Evolutionary conservation across 2,329 filamentous ascomycete species (phyloP).

Genomic region (Penicillium crustosum): DNA sequence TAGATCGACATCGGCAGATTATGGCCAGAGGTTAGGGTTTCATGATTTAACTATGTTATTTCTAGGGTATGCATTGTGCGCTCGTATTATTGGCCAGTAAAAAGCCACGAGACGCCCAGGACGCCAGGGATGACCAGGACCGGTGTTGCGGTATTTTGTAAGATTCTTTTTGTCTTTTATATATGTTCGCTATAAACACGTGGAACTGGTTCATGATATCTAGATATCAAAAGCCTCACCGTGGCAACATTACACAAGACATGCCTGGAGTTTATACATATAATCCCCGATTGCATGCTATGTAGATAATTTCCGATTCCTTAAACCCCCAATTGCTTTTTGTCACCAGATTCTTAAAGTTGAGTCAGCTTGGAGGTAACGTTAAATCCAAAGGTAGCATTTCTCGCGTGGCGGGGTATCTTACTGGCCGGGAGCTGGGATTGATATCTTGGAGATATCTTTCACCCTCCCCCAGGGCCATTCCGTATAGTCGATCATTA

Average conservation of each 20-base stretch:
- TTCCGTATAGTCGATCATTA: conserved; percentile 2
- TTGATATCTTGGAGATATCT: background rate
- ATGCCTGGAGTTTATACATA: background rate
- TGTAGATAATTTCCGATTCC: background rate
- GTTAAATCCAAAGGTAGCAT: conserved; percentile 3
- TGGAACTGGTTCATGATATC: background rate
- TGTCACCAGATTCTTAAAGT: background rate
- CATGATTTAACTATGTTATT: conserved; percentile 2
- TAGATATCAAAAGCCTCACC: background rate
- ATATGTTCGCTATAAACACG: background rate
- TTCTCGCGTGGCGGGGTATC: background rate
- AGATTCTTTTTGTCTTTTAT: background rate
- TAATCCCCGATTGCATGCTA: background rate
- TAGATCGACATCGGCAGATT: background rate
- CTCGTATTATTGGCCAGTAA: background rate
- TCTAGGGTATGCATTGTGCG: background rate
- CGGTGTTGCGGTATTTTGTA: background rate
- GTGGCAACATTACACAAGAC: background rate
- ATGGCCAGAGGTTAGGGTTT: conserved; percentile 1
- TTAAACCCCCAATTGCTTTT: too few species aligned
- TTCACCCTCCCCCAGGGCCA: background rate
- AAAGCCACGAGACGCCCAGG: background rate
- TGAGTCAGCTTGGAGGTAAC: conserved; percentile 10
- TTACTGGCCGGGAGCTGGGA: background rate
- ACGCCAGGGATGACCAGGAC: background rate